Base-by-base conservation (phyloP, 192 early-diverging fungal genomes). In the Coemansia sp. region DNA sequence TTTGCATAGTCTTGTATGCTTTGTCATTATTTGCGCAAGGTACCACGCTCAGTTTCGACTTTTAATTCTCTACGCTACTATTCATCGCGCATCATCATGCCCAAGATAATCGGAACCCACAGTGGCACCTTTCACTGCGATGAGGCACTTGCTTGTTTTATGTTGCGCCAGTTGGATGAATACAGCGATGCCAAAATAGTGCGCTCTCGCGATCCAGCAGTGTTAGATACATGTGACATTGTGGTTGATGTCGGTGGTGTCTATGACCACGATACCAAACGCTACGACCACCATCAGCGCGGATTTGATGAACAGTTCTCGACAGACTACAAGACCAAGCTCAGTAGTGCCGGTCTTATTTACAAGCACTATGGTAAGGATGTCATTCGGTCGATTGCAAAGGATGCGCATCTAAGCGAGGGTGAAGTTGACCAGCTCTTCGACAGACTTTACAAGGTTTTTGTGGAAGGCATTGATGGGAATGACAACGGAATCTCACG, bases 351-450 rank as follows among this genome's bases (percentile, higher is more conserved):
- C n/a, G 96, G 96, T 4, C 78, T 98, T 7, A 85, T 97, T 51
- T 98, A 98, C 90, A 97, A 96, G 88, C 95, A 97, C 73, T 98
- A 93, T 78, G 96, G 96, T 24, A 84, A 87, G 42, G 85, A 92
- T 51, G 90, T 96, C 3, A 89, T 98, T 36, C 76, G 66, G 9
- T 68, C 70, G 9, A 61, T 78, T 6, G 66, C 72, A 24, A 54
- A 54, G 21, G 64, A 63, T 0, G 72, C 73, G 29, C 50, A 72
- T 17, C 57, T 71, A 29, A 64, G 82, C 8, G 87, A 90, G 20
- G 50, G 64, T 27, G 73, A 86, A 27, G 72, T 93, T 17, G 89
- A 90, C 9, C 63, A 88, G 30, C 69, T 98, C 27, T 93, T 90
- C 83, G 73, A 84, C 59, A 95, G 94, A 78, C 78, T 93, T 8